A percentile compares a stretch with the other conserved stretches of the same genome.
Evolutionary conservation across 768 basidiomycete species (phyloP).

Genomic region (Exsudoporus frostii): DNA sequence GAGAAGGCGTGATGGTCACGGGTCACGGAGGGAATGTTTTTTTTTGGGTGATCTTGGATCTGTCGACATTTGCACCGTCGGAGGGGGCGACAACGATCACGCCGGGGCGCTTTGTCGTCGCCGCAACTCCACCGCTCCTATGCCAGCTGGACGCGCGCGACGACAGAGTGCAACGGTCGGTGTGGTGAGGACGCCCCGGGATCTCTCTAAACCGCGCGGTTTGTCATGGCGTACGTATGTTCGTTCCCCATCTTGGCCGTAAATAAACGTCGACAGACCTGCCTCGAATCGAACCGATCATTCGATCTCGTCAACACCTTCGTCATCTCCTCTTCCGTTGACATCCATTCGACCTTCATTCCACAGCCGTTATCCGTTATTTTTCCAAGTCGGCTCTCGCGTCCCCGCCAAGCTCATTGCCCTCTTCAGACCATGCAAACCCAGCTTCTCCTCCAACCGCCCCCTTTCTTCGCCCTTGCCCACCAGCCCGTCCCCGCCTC

Average conservation of each 20-base stretch:
- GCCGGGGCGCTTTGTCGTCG: not conserved
- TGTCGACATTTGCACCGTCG: not conserved
- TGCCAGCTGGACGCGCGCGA: constrained; percentile 8
- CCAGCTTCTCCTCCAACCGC: constrained; percentile 27
- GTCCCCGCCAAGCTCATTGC: constrained; percentile 6
- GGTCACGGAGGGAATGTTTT: constrained; percentile 19
- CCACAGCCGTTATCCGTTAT: constrained; percentile 13
- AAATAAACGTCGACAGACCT: constrained; percentile 29
- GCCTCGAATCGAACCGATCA: constrained; percentile 26
- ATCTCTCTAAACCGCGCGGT: constrained; percentile 9
- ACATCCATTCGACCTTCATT: constrained; percentile 18
- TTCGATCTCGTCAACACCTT: constrained; percentile 23
- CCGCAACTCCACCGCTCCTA: not conserved
- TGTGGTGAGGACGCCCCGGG: constrained; percentile 2
- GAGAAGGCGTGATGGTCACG: constrained; percentile 13
- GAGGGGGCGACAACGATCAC: not conserved
- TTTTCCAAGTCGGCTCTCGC: constrained; percentile 17
- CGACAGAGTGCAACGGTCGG: not conserved
- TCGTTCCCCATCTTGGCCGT: constrained; percentile 21
- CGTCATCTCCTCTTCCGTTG: constrained; percentile 13
- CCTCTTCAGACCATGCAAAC: constrained; percentile 25
- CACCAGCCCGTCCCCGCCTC: not conserved
- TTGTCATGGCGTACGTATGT: constrained; percentile 26
- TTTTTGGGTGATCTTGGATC: not conserved
- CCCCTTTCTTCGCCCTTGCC: constrained; percentile 18